A percentile compares a stretch with the other conserved stretches of the same genome.
phyloP scores from a whole-genome alignment of 495 filamentous ascomycete species.

The Neurospora sp. region DNA sequence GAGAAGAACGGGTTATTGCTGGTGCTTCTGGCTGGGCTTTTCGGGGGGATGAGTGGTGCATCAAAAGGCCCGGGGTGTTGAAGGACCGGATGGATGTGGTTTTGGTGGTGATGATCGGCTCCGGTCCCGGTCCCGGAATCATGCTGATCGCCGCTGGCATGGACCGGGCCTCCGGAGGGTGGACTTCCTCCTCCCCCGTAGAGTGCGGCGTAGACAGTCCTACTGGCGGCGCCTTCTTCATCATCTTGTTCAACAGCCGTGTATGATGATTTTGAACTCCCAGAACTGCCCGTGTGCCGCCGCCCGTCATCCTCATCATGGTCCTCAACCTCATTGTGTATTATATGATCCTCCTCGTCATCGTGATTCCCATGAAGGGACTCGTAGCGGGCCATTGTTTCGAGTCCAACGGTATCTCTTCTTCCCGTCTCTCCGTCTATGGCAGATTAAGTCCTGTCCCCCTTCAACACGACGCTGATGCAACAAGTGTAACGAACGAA shows the following conservation, averaged over 20 bases:
- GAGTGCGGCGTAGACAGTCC: not conserved
- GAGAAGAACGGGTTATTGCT: not conserved
- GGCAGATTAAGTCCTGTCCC: not conserved
- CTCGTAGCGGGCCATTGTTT: not conserved
- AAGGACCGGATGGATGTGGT: not conserved
- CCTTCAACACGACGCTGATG: not conserved
- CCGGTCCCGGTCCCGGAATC: not conserved
- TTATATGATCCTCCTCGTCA: not conserved
- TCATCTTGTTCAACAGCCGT: not conserved
- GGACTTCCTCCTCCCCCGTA: not conserved
- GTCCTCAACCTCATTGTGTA: not conserved
- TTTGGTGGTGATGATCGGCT: not conserved
- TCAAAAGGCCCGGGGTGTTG: not conserved
- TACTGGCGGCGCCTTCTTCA: not conserved
- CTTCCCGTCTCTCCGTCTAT: not conserved
- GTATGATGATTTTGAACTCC: not conserved
- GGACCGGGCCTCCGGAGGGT: not conserved
- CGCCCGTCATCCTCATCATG: not conserved
- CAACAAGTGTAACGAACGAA: not conserved
- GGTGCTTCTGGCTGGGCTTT: not conserved
- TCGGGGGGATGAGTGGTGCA: not conserved
- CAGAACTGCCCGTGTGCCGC: not conserved
- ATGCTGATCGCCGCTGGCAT: not conserved
- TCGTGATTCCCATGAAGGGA: not conserved
- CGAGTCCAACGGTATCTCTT: not conserved